Evolutionary conservation across 2,329 filamentous ascomycete species (phyloP), one percentile per base, ranked within the genome.

Genomic region (Emmonsiellopsis sp.): DNA sequence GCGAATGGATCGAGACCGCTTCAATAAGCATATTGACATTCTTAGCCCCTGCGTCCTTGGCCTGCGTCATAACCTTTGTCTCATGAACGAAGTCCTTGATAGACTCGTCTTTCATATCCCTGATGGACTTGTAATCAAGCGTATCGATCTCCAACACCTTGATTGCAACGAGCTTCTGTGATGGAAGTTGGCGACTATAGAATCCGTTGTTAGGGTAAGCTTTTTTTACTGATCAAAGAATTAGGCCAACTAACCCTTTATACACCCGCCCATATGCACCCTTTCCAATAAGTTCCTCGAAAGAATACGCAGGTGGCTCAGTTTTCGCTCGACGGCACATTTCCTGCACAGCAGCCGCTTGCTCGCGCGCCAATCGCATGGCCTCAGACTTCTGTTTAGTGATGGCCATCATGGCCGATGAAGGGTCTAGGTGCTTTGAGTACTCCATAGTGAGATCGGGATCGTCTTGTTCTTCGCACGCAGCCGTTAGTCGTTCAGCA

Each of bases 1-100:
- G 81, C 50, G 80, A 81, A 59, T 84, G 80, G 20, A 84, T 77
- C 3, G 80, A 77, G 44, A 83, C 78, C 0, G 82, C 81, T 60
- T 85, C 82, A 57, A 83, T 80, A 41, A 85, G 76, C 55, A 80
- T 76, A 56, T 85, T 85, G 60, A 85, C 78, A 55, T 84, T 84
- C 58, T 78, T 77, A 2, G 81, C 82, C 40, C 76, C 79, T 54
- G 79, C 78, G 59, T 84, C 81, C 62, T 81, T 79, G 8, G 84
- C 74, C 61, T 83, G 79, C 58, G 80, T 78, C 61, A 85, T 73
- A 20, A 83, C 80, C 47, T 76, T 79, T 43, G 82, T 83, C 63
- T 85, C 82, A 56, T 81, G 80, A 53, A 81, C 76, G 51, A 83
- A 82, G 57, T 76, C 74, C 54, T 76, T 73, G 52, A 78, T 75